A percentile compares a stretch with the other conserved stretches of the same genome.
Evolutionary conservation across 2,329 filamentous ascomycete genomes (phyloP).

Genomic region (Epichloe uncinata): DNA sequence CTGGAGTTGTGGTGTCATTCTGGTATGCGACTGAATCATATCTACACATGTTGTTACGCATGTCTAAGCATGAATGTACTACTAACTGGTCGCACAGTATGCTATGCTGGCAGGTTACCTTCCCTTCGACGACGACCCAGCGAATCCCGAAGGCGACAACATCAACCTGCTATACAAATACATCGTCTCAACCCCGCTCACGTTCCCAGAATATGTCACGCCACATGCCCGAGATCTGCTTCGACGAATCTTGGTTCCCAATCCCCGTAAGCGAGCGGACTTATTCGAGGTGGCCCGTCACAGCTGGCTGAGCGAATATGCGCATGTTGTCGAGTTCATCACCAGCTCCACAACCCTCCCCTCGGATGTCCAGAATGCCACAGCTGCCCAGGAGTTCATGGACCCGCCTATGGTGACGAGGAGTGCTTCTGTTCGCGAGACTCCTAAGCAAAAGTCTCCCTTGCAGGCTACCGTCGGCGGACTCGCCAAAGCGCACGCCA

Average conservation of each 20-base stretch:
- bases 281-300: conserved; percentile 94
- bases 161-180: conserved; percentile 99
- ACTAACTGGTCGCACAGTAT: conserved; percentile 49
- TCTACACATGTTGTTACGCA: too few relatives aligned
- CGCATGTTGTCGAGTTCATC: conserved; percentile 93
- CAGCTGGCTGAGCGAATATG: conserved; percentile 95
- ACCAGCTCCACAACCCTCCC: conserved; percentile 88
- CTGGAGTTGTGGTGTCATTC: conserved; percentile 96
- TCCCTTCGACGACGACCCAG: conserved; percentile 95
- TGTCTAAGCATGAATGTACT: too few relatives aligned
- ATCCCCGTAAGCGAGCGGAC: conserved; percentile 87
- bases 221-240: conserved; percentile 89
- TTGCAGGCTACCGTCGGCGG: conserved; percentile 42
- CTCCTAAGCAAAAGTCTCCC: conserved; percentile 52
- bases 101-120: conserved; percentile 97
- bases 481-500: conserved; percentile 59
- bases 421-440: conserved; percentile 85
- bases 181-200: conserved; percentile 91
- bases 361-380: conserved; percentile 71
- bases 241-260: conserved; percentile 84
- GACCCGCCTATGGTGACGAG: conserved; percentile 57
- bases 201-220: conserved; percentile 97
- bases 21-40: conserved; percentile 47
- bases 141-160: conserved; percentile 96
- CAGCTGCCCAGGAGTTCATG: conserved; percentile 44